Base-by-base conservation (phyloP, 1,284 basidiomycete species). In the Cystobasidium sp. region DNA sequence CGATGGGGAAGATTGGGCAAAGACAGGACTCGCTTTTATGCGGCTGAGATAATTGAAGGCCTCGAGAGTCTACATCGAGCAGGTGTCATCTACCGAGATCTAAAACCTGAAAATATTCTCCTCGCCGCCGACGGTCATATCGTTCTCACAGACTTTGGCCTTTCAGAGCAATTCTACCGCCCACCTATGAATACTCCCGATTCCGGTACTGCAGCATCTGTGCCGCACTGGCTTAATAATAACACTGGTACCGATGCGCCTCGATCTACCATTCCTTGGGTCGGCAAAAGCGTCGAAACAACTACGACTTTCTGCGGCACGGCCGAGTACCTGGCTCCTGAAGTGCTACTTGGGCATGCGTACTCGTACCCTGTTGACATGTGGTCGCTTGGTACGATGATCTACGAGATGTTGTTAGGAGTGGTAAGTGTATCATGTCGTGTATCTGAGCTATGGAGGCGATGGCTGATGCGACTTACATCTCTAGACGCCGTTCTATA, bases 361-460 rank as follows among this genome's bases (percentile, higher is more conserved):
- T 97, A 98, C 82, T 91, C 91, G 76, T 97, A 95, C 80, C 92
- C 95, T 78, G 93, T 96, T 22, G 95, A 98, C 82, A 96, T 94
- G 92, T 98, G 95, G 94, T 92, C 91, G 77, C 91, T 97, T 80
- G 95, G 95, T 20, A 97, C 94, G 75, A 97, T 98, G 90, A 84
- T 97, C 73, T 94, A 92, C 82, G 96, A 98, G 84, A 95, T 96
- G 89, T 84, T 93, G 82, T 91, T 90, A 52, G 93, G 92, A 46
- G 91, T 92, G 77, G 91, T 92, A 82, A 85, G 90, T 88, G 14
- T 39, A 63, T n/a, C 24, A 7, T 22, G 12, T 31, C 12, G 8
- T 20, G 12, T n/a, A 43, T 31, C 44, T 24, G 20, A 22, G 9
- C 24, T 64, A 51, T 46, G 12, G 56, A 22, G 24, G 22, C 46